Conservation (phyloP, 2,329 filamentous ascomycete genomes). For the Alternaria solani region DNA sequence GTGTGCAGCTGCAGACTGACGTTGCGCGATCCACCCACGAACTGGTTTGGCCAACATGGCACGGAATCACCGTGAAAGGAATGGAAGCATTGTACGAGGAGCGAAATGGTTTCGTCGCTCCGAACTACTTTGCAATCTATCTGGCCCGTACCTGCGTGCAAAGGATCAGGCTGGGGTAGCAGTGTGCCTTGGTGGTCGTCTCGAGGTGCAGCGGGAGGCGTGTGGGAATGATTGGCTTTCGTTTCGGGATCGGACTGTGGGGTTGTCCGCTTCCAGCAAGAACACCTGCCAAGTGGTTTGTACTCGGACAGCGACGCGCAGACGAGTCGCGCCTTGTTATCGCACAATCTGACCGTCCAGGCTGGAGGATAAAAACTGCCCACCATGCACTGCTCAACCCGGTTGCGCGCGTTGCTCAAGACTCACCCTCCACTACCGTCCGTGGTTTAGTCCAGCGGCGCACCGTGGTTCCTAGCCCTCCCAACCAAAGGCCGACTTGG, state of each 20-base stretch:
- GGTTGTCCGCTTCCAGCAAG: conserved; percentile 18
- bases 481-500: conserved; percentile 10
- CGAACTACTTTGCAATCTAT: not conserved
- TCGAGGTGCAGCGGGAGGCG: conserved; percentile 1
- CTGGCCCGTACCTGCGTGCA: not conserved
- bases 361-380: conserved; percentile 5
- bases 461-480: conserved; percentile 11
- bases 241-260: conserved; percentile 20
- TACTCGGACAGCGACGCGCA: conserved; percentile 7
- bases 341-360: not conserved
- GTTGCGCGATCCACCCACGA: conserved; percentile 8
- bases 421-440: conserved; percentile 10
- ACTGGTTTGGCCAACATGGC: not conserved
- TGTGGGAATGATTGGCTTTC: conserved; percentile 14
- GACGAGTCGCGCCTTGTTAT: conserved; percentile 1
- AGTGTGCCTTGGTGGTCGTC: conserved; percentile 7
- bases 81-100: not conserved
- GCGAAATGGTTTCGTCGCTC: not conserved
- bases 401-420: conserved; percentile 19
- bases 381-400: conserved; percentile 8
- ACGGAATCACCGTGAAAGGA: not conserved
- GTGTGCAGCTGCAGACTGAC: conserved; percentile 28
- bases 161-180: no score
- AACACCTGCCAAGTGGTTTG: conserved; percentile 12
- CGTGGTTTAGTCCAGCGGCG: conserved; percentile 13